Evolutionary conservation across 495 filamentous ascomycete species (phyloP), one percentile per base, ranked within the genome.

Genomic region (Darksidea phi): DNA sequence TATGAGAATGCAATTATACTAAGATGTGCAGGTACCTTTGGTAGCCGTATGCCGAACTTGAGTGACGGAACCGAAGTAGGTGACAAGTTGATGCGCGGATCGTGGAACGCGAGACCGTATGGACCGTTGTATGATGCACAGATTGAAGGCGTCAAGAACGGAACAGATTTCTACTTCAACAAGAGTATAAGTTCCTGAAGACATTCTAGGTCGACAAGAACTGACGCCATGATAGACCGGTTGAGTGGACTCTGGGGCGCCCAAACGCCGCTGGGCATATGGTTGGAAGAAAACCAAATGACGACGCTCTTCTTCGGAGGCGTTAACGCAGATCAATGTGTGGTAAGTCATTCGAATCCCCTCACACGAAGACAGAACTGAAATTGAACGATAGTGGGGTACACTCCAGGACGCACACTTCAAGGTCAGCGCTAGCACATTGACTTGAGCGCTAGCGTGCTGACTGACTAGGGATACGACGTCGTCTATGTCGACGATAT

Each of bases 281-380:
- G 54, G 42, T 51, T 73, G 54, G 54, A 64, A 61, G 67, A 71
- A 63, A 63, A 69, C 42, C 66, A 66, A 58, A 71, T 73, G 55
- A 74, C 62, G 8, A 82, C 80, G 3, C 68, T 84, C n/a, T 64
- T 85, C 6, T 84, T 84, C 59, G 70, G 77, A 0, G 82, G 82
- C 1, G 81, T 83, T 5, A 85, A 85, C 64, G 82, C 80, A 1
- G 82, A 85, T 66, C 82, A 84, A 60, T 85, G 82, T 61, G 82
- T 85, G 8, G 48, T 71, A 48, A 36, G 72, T 71, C 11, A 49
- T 72, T 21, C 69, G 70, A 37, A 70, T 71, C 26, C 28, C 28
- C 10, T 32, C 3, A 32, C 28, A 32, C 6, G n/a, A 2, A 17
- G 18, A 7, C 12, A 11, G 12, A 21, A 3, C 54, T 57, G 21